Conservation (phyloP, 805 yeast genomes). For the Lipomyces yamanashiensis region DNA sequence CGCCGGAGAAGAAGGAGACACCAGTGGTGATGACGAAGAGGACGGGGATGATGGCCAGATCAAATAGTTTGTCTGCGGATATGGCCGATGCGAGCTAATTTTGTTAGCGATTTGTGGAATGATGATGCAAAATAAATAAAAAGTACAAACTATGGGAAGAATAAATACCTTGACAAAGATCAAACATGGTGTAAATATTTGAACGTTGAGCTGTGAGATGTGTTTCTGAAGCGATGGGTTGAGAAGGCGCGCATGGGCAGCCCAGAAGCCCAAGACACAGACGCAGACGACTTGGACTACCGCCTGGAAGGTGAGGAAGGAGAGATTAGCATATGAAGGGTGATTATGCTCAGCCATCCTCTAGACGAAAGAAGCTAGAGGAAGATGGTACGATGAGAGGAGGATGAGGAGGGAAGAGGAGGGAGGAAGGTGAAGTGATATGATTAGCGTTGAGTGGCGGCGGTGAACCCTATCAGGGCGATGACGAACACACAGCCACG, state of each 20-base stretch:
- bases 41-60: slow-evolving; percentile 81
- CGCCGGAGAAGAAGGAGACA: slow-evolving; percentile 70
- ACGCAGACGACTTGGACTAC: slow-evolving; percentile 87
- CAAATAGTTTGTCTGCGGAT: slow-evolving; percentile 75
- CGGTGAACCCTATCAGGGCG: no score
- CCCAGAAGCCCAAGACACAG: slow-evolving; percentile 82
- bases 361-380: background rate
- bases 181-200: slow-evolving; percentile 92
- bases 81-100: slow-evolving; percentile 59
- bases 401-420: background rate
- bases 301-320: slow-evolving; percentile 85
- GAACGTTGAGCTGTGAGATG: slow-evolving; percentile 79
- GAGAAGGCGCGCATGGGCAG: slow-evolving; percentile 74
- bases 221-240: slow-evolving; percentile 75
- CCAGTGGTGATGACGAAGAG: slow-evolving; percentile 82
- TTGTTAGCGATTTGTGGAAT: background rate
- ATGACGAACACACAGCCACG: no score
- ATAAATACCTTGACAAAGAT: slow-evolving; percentile 78
- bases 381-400: background rate
- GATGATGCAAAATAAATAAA: background rate
- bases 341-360: slow-evolving; percentile 23
- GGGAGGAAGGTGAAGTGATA: background rate
- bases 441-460: no score
- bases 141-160: slow-evolving; percentile 43
- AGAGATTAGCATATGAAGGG: slow-evolving; percentile 44